Percentiles rank a stretch among this genome's conserved stretches.
Conservation (phyloP, 2,329 filamentous ascomycete species). For the Aspergillus eucalypticola region DNA sequence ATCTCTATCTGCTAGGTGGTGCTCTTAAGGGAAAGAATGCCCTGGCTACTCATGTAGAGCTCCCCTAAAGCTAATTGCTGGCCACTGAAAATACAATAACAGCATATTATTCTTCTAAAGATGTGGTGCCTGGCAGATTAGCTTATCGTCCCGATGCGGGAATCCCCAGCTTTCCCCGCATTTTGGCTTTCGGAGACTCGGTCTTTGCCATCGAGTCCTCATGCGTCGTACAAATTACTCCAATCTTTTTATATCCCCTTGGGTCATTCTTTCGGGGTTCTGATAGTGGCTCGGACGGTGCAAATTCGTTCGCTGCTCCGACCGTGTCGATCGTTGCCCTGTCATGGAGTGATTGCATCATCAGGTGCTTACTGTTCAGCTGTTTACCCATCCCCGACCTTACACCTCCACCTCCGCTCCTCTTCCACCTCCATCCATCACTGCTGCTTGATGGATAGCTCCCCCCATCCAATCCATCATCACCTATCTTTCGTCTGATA, state of each 20-base stretch:
- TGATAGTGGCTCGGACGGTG: background rate
- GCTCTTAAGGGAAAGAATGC: too few relatives aligned
- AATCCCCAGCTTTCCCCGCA: conserved; percentile 15
- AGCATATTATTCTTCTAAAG: too few relatives aligned
- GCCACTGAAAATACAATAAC: too few relatives aligned
- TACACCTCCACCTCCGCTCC: background rate
- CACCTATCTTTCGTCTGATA: background rate
- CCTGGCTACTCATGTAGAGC: too few relatives aligned
- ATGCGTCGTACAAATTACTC: background rate
- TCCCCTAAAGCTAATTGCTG: too few relatives aligned
- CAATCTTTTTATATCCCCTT: background rate
- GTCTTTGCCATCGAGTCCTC: background rate
- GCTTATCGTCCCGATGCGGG: background rate
- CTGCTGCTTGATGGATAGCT: background rate
- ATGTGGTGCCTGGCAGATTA: background rate
- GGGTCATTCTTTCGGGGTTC: background rate
- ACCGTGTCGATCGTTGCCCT: conserved; percentile 4
- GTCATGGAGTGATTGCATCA: conserved; percentile 17
- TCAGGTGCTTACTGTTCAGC: background rate
- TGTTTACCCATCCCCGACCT: background rate
- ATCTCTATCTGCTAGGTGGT: too few relatives aligned
- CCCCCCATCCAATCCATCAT: background rate
- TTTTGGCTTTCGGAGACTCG: background rate
- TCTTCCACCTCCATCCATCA: background rate
- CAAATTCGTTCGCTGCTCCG: background rate